Evolutionary conservation across 2,329 filamentous ascomycete species (phyloP).

Genomic region (Alternaria consortialis): DNA sequence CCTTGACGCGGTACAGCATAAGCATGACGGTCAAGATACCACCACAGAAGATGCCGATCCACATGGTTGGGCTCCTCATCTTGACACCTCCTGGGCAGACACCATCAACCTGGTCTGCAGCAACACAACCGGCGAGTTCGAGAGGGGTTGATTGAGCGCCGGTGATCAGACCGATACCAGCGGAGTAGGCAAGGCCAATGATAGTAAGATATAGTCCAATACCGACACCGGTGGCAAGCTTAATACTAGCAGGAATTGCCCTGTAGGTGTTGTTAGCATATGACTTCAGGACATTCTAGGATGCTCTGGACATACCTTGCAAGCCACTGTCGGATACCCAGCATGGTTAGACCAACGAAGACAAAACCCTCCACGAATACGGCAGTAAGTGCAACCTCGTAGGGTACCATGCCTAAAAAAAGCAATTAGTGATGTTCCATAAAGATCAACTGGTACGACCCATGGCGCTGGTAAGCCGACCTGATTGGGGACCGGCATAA

Average conservation of each 20-base stretch:
- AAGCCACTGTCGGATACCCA: slow-evolving; percentile 77
- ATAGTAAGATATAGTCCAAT: slow-evolving; percentile 84
- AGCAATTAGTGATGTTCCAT: slow-evolving; percentile 27
- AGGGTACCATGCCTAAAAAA: slow-evolving; percentile 67
- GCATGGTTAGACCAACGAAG: slow-evolving; percentile 79
- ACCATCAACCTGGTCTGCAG: slow-evolving; percentile 58
- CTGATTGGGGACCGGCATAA: slow-evolving; percentile 17
- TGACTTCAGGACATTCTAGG: background rate
- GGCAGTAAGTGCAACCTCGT: slow-evolving; percentile 79
- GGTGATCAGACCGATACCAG: slow-evolving; percentile 81
- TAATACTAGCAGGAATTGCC: slow-evolving; percentile 83
- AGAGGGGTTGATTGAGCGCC: slow-evolving; percentile 74
- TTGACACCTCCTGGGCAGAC: slow-evolving; percentile 71
- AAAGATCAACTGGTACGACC: slow-evolving; percentile 7
- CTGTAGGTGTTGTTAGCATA: slow-evolving; percentile 60
- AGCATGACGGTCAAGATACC: slow-evolving; percentile 81
- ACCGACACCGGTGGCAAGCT: slow-evolving; percentile 84
- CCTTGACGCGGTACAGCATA: slow-evolving; percentile 87
- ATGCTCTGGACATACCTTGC: slow-evolving; percentile 30
- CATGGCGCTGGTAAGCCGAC: slow-evolving; percentile 2
- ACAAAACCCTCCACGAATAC: slow-evolving; percentile 90
- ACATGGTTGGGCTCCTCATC: slow-evolving; percentile 85
- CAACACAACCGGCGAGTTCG: slow-evolving; percentile 76
- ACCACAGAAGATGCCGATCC: slow-evolving; percentile 88
- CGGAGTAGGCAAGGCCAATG: slow-evolving; percentile 79